Conservation (phyloP, 192 early-diverging fungal species). For the Mortierella claussenii region DNA sequence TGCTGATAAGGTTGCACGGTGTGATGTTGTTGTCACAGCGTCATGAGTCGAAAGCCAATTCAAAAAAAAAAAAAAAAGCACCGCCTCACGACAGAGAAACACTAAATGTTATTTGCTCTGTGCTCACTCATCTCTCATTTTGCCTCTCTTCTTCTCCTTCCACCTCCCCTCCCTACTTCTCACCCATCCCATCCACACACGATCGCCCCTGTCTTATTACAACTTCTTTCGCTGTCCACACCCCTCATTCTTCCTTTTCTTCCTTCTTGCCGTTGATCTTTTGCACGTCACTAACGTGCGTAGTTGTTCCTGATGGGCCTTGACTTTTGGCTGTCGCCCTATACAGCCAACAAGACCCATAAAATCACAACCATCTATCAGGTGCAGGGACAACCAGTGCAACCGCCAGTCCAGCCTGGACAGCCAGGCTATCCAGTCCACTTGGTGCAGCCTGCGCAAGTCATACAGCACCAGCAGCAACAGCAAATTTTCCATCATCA, state of each 20-base stretch:
- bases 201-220: neutral
- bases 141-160: constrained; percentile 1
- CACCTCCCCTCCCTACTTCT: neutral
- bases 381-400: neutral
- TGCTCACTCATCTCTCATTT: neutral
- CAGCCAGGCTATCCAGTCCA: neutral
- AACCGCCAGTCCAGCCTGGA: neutral
- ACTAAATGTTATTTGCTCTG: neutral
- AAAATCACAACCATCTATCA: constrained; percentile 2
- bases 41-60: no score
- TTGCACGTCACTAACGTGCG: neutral
- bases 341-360: constrained; percentile 5
- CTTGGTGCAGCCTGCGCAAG: neutral
- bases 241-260: neutral
- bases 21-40: no score
- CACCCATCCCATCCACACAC: neutral
- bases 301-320: constrained; percentile 3
- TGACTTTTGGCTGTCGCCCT: constrained; percentile 6
- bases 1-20: no score
- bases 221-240: neutral
- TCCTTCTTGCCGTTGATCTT: neutral
- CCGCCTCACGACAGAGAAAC: no score
- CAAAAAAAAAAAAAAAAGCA: neutral
- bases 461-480: neutral
- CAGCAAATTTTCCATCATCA: no score